A percentile compares a stretch with the other conserved stretches of the same genome.
phyloP scores from a whole-genome alignment of 805 yeast genomes.

The Yamadazyma insecticola region DNA sequence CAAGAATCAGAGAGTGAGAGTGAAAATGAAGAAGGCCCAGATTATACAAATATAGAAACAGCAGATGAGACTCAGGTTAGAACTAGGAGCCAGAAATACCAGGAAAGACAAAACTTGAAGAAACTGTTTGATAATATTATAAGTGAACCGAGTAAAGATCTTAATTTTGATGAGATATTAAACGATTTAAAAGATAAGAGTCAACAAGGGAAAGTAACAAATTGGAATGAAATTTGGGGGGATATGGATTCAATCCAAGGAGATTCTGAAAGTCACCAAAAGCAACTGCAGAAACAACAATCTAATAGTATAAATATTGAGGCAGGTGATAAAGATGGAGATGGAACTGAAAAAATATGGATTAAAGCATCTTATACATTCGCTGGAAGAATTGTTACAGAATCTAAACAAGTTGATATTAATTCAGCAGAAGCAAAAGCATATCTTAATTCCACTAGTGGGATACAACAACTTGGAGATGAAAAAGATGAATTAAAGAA shows the following conservation, averaged over 20 bases:
- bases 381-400: constrained; percentile 81
- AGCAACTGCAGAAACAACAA: background rate
- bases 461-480: constrained; percentile 13
- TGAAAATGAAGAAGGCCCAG: constrained; percentile 29
- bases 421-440: constrained; percentile 87
- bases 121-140: constrained; percentile 1
- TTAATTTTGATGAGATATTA: constrained; percentile 33
- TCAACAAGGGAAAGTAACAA: constrained; percentile 9
- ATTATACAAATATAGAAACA: constrained; percentile 51
- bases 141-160: constrained; percentile 9
- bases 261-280: constrained; percentile 1
- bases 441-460: constrained; percentile 54
- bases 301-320: background rate
- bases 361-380: constrained; percentile 78
- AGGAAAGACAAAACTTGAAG: constrained; percentile 26
- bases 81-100: constrained; percentile 59
- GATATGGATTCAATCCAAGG: constrained; percentile 4
- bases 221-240: constrained; percentile 6
- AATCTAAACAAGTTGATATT: constrained; percentile 71
- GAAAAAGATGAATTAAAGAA: constrained; percentile 12
- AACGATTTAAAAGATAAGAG: constrained; percentile 14
- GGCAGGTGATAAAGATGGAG: constrained; percentile 1
- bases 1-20: constrained; percentile 22
- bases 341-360: constrained; percentile 51
- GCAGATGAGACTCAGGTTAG: constrained; percentile 53